Percentiles rank a stretch among this genome's conserved stretches.
phyloP scores from a whole-genome alignment of 805 yeast species.

The Yamadazyma takamatsuzukensis region DNA sequence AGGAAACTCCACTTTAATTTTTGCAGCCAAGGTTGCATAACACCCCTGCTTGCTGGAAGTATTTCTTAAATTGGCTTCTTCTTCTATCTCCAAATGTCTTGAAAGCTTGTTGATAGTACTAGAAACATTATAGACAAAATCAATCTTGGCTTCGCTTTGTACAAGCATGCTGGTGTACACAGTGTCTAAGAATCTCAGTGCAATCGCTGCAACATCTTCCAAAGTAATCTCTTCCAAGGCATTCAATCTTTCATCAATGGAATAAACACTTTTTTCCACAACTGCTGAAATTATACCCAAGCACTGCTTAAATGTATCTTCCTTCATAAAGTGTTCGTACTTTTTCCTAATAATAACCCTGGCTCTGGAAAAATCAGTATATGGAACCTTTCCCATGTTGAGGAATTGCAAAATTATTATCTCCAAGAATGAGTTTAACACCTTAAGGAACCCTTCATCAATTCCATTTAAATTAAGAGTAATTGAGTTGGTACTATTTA shows the following conservation, averaged over 20 bases:
- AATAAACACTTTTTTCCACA: conserved; percentile 56
- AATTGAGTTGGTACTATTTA: conserved; percentile 52
- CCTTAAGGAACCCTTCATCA: conserved; percentile 29
- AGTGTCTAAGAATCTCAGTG: conserved; percentile 2
- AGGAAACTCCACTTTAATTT: not conserved
- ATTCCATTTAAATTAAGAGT: conserved; percentile 54
- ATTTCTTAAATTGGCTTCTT: not conserved
- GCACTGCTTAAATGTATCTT: conserved; percentile 46
- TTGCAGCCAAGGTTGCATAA: conserved; percentile 1
- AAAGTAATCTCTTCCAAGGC: conserved; percentile 49
- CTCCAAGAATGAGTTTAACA: conserved; percentile 30
- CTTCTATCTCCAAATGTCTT: conserved; percentile 3
- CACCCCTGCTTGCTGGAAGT: not conserved
- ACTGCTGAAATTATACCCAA: conserved; percentile 48
- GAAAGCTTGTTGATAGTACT: conserved; percentile 2
- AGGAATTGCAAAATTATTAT: conserved; percentile 21
- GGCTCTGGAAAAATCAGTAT: conserved; percentile 39
- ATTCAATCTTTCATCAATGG: conserved; percentile 52
- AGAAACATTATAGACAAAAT: conserved; percentile 3
- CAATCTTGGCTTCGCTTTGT: conserved; percentile 8
- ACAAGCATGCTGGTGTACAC: conserved; percentile 7
- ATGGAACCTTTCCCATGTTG: conserved; percentile 11
- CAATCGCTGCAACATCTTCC: conserved; percentile 13
- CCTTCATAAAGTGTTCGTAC: conserved; percentile 41
- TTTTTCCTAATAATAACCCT: conserved; percentile 46